Base-by-base conservation (phyloP, 352 stramenopile species). In the Peronospora belbahrii region DNA sequence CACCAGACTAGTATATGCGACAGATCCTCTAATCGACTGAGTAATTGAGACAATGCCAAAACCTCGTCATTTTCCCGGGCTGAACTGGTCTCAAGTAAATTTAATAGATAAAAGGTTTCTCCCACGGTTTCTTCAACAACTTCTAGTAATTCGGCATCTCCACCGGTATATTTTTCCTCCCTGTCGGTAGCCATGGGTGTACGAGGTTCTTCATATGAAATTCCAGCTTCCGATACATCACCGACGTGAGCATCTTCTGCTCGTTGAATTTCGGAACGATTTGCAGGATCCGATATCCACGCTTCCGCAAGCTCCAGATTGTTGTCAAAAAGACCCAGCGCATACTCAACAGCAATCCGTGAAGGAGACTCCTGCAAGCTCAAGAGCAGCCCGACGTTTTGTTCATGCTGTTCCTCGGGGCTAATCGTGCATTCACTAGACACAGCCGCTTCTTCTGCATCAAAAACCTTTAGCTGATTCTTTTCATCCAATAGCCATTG, bases 1-100 rank as follows among this genome's bases (percentile, higher is more conserved):
- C 88, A 97, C 96, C 96, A 99, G 20, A 98, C 83, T 24, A 99
- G 58, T 22, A 99, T 85, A 65, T 99, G 95, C 7, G 93, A 97
- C 25, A 98, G 65, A 43, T 98, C 94, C 51, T 99, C 96, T 1
- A 99, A 58, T 6, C 94, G 82, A 39, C 82, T 86, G 0, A 99
- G 73, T 15, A 98, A 59, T 53, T 94, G 81, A 4, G 83, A 83
- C 28, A 99, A 65, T 18, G 73, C 48, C 22, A 70, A 25, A 20
- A 82, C 32, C 38, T 82, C 75, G 4, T 52, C 30, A 30, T 48
- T 67, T 33, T 65, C 48, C 17, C 42, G 38, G 13, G 41, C 30
- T 60, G 76, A 70, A 24, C 83, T 52, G 6, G 63, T 88, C 42
- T 95, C 87, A 4, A 97, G 60, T 36, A 97, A 67, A 47, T 98